Percentiles rank a stretch among this genome's conserved stretches.
Evolutionary conservation across 1,139 yeast species (phyloP).

Genomic region (Candida freyschussii): DNA sequence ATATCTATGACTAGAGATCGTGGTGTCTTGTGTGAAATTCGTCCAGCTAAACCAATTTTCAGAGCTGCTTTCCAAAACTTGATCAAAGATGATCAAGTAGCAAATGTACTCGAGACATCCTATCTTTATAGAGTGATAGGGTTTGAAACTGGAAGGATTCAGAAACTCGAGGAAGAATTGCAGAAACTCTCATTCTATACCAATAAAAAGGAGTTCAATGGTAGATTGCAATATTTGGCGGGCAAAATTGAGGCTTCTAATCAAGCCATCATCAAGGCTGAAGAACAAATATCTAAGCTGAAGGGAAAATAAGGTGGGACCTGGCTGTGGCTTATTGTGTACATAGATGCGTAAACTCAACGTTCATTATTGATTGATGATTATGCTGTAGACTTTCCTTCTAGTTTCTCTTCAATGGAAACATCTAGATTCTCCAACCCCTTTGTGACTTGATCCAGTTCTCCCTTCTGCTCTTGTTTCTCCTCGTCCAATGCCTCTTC

Average conservation of each 20-base stretch:
- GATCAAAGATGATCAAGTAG: constrained; percentile 49
- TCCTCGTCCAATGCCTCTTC: constrained; percentile 5
- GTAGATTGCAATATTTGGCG: constrained; percentile 61
- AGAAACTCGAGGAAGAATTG: constrained; percentile 66
- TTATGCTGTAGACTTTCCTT: too few species aligned
- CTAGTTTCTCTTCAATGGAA: background rate
- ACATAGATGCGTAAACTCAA: too few species aligned
- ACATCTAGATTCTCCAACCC: background rate
- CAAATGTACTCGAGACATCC: constrained; percentile 59
- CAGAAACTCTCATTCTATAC: constrained; percentile 46
- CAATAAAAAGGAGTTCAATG: constrained; percentile 47
- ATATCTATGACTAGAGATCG: constrained; percentile 64
- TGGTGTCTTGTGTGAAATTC: constrained; percentile 63
- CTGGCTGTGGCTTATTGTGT: too few species aligned
- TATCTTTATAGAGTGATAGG: constrained; percentile 50
- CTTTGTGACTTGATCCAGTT: background rate
- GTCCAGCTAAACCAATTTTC: constrained; percentile 81
- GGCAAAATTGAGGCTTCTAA: constrained; percentile 59
- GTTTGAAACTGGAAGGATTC: constrained; percentile 60
- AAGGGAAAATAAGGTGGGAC: too few species aligned
- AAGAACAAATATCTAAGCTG: constrained; percentile 31
- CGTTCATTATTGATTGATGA: too few species aligned
- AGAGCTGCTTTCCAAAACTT: constrained; percentile 73
- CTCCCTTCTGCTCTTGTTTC: constrained; percentile 1
- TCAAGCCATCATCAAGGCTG: constrained; percentile 42